A percentile compares a stretch with the other conserved stretches of the same genome.
phyloP scores from a whole-genome alignment of 2,329 filamentous ascomycete genomes.

The Neobulgaria alba region DNA sequence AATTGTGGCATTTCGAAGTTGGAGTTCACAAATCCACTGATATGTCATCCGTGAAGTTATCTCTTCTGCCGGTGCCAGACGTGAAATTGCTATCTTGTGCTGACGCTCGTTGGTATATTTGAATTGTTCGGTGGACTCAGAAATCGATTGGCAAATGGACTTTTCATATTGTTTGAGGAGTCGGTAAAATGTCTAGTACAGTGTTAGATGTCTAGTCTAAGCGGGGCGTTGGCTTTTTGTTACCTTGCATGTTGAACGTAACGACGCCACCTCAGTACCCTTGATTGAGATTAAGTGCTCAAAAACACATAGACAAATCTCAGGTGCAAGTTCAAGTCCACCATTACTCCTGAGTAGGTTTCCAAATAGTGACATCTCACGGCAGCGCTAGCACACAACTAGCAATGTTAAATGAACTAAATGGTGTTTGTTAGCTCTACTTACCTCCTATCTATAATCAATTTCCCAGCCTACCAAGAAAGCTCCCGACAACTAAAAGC shows the following conservation, averaged over 20 bases:
- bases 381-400: no score
- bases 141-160: slow-evolving; percentile 12
- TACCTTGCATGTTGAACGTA: slow-evolving; percentile 19
- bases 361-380: no score
- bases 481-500: no score
- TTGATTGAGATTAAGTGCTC: slow-evolving; percentile 14
- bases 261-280: slow-evolving; percentile 6
- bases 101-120: slow-evolving; percentile 9
- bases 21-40: slow-evolving; percentile 19
- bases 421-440: no score
- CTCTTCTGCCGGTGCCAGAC: slow-evolving; percentile 3
- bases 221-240: no score
- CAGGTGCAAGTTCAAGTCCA: slow-evolving; percentile 11
- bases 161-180: slow-evolving; percentile 18
- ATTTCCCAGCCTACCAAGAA: no score
- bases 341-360: slow-evolving; percentile 11
- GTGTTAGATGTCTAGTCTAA: no score
- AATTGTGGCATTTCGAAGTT: slow-evolving; percentile 9
- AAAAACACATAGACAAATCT: slow-evolving; percentile 16
- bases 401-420: no score
- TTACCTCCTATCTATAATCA: no score
- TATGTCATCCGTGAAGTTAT: slow-evolving; percentile 11
- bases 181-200: slow-evolving; percentile 13
- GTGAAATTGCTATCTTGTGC: slow-evolving; percentile 4
- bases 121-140: slow-evolving; percentile 3